A percentile compares a stretch with the other conserved stretches of the same genome.
These are phyloP conservation scores for Skeletonema marinoi DNA, from an alignment of 108 stramenopile species.

Conservation along the genomic window DNA sequence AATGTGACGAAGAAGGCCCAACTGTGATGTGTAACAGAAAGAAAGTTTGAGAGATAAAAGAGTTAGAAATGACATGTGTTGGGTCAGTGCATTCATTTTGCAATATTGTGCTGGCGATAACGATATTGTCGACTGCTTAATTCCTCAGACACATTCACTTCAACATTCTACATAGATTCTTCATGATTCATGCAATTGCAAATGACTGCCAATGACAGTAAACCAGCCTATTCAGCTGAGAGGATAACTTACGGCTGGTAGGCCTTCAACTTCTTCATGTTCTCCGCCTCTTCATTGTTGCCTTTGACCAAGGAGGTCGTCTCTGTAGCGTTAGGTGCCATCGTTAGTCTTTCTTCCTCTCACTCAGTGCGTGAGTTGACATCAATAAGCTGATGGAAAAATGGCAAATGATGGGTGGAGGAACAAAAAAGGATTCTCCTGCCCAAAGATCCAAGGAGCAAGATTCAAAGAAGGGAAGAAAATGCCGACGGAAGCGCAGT, in stretches of 20 bases:
- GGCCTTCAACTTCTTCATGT: constrained; percentile 75
- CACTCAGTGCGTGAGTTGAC: neutral
- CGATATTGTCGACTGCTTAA: too few relatives aligned
- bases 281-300: constrained; percentile 65
- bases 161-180: too few relatives aligned
- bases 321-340: constrained; percentile 61
- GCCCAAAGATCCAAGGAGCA: neutral
- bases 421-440: neutral
- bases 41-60: constrained; percentile 1
- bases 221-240: neutral
- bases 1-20: constrained; percentile 95
- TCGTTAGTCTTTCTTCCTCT: constrained; percentile 6
- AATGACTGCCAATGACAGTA: neutral
- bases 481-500: neutral
- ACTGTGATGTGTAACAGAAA: constrained; percentile 30
- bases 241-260: constrained; percentile 87
- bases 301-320: constrained; percentile 69
- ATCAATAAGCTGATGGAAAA: neutral
- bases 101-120: neutral
- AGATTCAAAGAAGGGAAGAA: too few relatives aligned
- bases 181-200: neutral
- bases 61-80: neutral
- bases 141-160: too few relatives aligned
- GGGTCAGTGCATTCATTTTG: neutral
- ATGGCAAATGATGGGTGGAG: neutral